A percentile compares a stretch with the other conserved stretches of the same genome.
Conservation (phyloP, 139 green algal genomes). For the Coelastrella sp. region DNA sequence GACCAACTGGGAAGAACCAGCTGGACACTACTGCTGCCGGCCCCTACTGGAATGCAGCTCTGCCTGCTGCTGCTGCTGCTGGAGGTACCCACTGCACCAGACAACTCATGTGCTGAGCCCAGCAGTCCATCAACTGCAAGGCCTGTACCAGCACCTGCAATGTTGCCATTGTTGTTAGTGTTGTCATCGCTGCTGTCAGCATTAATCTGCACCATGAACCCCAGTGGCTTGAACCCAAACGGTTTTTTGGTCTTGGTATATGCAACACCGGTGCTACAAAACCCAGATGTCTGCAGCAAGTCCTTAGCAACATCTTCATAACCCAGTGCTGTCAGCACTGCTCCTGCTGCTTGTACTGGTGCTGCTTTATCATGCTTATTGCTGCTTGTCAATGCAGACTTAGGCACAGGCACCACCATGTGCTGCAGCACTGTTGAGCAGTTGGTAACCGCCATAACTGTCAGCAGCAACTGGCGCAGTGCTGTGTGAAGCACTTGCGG, state of each 20-base stretch:
- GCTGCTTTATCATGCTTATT: background rate
- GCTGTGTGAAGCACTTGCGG: background rate
- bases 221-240: background rate
- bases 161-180: background rate
- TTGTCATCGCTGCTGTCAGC: conserved; percentile 36
- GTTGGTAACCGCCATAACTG: background rate
- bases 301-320: background rate
- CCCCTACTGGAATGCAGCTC: background rate
- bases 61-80: background rate
- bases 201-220: conserved; percentile 39
- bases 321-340: conserved; percentile 31
- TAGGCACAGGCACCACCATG: background rate
- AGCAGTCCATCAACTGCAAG: too few relatives aligned
- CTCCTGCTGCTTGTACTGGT: conserved; percentile 23
- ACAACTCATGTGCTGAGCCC: too few relatives aligned
- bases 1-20: conserved; percentile 41
- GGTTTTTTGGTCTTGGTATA: background rate
- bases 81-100: too few relatives aligned
- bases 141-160: too few relatives aligned
- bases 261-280: background rate
- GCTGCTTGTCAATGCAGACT: background rate
- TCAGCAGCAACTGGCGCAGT: conserved; percentile 7
- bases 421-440: background rate
- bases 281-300: background rate
- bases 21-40: conserved; percentile 1